Percentiles rank a stretch among this genome's conserved stretches.
phyloP scores from a whole-genome alignment of 805 yeast species.

The Candida michaelii region DNA sequence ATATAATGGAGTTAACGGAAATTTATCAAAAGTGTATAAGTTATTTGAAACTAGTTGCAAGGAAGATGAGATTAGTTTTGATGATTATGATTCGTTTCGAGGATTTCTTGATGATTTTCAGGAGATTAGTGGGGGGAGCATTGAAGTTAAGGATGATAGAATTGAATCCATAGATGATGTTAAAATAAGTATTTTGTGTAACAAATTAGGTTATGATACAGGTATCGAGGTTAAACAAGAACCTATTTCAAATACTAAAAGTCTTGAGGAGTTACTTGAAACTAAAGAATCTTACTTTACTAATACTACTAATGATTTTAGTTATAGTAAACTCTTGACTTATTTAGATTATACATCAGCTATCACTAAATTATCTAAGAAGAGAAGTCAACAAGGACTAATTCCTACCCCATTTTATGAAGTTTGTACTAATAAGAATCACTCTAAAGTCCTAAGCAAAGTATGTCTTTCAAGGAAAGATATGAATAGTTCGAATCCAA shows the following conservation, averaged over 20 bases:
- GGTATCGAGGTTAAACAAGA: background rate
- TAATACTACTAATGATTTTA: background rate
- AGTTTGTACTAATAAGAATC: conserved; percentile 47
- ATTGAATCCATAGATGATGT: background rate
- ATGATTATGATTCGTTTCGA: conserved; percentile 9
- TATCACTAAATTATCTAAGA: conserved; percentile 36
- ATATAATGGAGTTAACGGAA: conserved; percentile 7
- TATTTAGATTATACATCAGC: conserved; percentile 33
- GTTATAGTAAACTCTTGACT: background rate
- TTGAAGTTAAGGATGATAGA: conserved; percentile 12
- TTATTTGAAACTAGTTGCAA: background rate
- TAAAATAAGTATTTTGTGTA: background rate
- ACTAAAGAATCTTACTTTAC: background rate
- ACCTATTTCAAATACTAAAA: no score
- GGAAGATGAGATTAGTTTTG: conserved; percentile 1
- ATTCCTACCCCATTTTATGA: conserved; percentile 44
- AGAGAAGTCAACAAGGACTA: conserved; percentile 40
- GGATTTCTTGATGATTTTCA: conserved; percentile 17
- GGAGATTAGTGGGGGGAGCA: conserved; percentile 18
- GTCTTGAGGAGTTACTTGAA: background rate
- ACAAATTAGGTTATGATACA: background rate
- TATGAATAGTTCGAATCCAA: conserved; percentile 9
- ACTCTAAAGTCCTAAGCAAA: conserved; percentile 27
- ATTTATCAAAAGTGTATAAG: background rate
- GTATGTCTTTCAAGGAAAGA: conserved; percentile 24